A percentile compares a stretch with the other conserved stretches of the same genome.
phyloP scores from a whole-genome alignment of 2,329 filamentous ascomycete genomes.

The Exophiala oligosperma region DNA sequence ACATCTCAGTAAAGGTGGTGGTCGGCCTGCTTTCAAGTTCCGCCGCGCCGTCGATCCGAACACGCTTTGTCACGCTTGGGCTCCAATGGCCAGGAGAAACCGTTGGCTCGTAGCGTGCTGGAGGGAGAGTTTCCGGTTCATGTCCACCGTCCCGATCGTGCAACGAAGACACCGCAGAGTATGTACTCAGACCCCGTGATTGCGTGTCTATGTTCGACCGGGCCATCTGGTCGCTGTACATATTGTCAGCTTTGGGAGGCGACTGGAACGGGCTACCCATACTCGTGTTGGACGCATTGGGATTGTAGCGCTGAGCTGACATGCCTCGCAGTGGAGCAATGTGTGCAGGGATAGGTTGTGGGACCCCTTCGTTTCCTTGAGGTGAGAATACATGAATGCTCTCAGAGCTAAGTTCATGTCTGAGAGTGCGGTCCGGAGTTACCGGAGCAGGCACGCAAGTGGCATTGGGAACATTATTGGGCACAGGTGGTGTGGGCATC shows the following conservation, averaged over 20 bases:
- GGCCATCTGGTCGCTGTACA: conserved; percentile 7
- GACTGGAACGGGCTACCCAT: conserved; percentile 29
- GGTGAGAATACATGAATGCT: conserved; percentile 51
- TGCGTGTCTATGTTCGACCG: not conserved
- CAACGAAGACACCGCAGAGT: conserved; percentile 14
- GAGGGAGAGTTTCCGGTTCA: conserved; percentile 17
- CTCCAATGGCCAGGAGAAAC: not conserved
- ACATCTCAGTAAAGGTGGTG: conserved; percentile 30
- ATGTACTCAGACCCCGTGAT: conserved; percentile 17
- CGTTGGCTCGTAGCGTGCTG: conserved; percentile 22
- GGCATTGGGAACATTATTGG: conserved; percentile 17
- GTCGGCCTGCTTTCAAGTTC: conserved; percentile 19
- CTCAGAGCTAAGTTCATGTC: conserved; percentile 38
- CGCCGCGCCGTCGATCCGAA: not conserved
- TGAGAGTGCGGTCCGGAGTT: conserved; percentile 30
- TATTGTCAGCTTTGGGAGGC: conserved; percentile 18
- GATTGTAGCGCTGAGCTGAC: conserved; percentile 20
- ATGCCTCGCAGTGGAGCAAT: conserved; percentile 27
- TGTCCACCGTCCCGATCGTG: conserved; percentile 2
- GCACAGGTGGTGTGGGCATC: conserved; percentile 29
- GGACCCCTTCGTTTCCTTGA: conserved; percentile 32
- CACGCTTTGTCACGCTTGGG: conserved; percentile 10
- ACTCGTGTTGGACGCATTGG: not conserved
- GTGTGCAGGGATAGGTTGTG: conserved; percentile 17
- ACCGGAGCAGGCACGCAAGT: conserved; percentile 24